Evolutionary conservation across 371 early-diverging fungal species (phyloP).

Genomic region (Rhizopus sp.): DNA sequence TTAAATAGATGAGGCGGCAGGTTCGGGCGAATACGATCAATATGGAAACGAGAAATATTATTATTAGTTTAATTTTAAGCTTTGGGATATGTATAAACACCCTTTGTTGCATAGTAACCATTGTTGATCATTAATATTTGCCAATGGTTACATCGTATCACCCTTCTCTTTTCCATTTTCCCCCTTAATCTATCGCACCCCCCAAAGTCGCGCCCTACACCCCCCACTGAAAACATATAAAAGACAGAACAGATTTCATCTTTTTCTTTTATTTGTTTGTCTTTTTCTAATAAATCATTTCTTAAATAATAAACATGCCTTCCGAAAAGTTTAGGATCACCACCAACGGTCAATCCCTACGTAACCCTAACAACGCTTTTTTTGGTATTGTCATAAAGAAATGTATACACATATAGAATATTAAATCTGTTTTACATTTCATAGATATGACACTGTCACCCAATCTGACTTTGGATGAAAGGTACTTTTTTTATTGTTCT

Average conservation of each 20-base stretch:
- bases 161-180: not conserved
- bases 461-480: conserved; percentile 35
- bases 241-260: not conserved
- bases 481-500: conserved; percentile 8
- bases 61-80: no score
- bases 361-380: conserved; percentile 32
- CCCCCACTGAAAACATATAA: conserved; percentile 6
- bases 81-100: no score
- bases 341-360: conserved; percentile 34
- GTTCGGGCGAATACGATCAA: not conserved
- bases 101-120: not conserved
- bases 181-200: not conserved
- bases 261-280: conserved; percentile 7
- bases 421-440: conserved; percentile 3
- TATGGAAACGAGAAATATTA: not conserved
- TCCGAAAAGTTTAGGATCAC: conserved; percentile 40
- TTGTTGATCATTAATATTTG: conserved; percentile 16
- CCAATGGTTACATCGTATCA: not conserved
- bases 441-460: conserved; percentile 30
- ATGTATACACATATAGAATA: not conserved
- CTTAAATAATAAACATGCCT: conserved; percentile 21
- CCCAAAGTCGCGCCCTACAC: conserved; percentile 1
- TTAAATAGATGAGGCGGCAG: not conserved
- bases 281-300: conserved; percentile 1
- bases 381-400: conserved; percentile 18